Percentiles rank a stretch among this genome's conserved stretches.
These are phyloP conservation scores for Mortierella sp. DNA, from an alignment of 371 early-diverging fungal species.

Conservation along the genomic window DNA sequence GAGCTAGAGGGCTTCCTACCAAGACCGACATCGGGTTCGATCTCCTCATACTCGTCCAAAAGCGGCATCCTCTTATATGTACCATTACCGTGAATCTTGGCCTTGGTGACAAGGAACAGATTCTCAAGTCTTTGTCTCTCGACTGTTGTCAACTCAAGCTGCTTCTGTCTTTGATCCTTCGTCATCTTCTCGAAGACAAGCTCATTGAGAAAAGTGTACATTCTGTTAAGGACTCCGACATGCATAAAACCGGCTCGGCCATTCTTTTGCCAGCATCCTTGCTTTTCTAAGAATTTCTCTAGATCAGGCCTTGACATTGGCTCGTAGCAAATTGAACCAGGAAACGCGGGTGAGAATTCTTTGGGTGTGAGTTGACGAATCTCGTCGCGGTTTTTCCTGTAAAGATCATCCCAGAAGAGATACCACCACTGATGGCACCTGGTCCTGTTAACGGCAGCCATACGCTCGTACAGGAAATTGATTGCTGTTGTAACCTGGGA, in stretches of 20 bases:
- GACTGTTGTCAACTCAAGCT: slow-evolving; percentile 45
- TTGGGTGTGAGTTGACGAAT: slow-evolving; percentile 58
- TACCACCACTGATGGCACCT: slow-evolving; percentile 69
- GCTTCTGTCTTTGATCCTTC: slow-evolving; percentile 35
- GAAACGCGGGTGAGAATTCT: slow-evolving; percentile 70
- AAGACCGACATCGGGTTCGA: not conserved
- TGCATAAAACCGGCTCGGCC: slow-evolving; percentile 61
- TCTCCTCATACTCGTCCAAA: not conserved
- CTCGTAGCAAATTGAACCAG: slow-evolving; percentile 65
- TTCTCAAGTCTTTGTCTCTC: slow-evolving; percentile 46
- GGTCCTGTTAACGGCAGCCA: slow-evolving; percentile 57
- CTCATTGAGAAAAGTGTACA: slow-evolving; percentile 61
- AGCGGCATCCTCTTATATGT: slow-evolving; percentile 34
- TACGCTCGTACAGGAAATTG: slow-evolving; percentile 65
- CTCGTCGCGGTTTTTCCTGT: slow-evolving; percentile 63
- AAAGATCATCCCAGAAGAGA: slow-evolving; percentile 75
- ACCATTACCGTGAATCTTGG: slow-evolving; percentile 37
- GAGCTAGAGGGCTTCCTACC: slow-evolving; percentile 19
- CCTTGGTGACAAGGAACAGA: slow-evolving; percentile 49
- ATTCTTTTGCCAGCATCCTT: slow-evolving; percentile 63
- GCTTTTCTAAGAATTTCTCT: slow-evolving; percentile 63
- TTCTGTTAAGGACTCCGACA: slow-evolving; percentile 63
- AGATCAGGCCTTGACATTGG: slow-evolving; percentile 66
- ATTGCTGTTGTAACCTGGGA: slow-evolving; percentile 59
- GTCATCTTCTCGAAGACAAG: slow-evolving; percentile 57